Base-by-base conservation (phyloP, 176 grass and related monocot genomes). In the Chloris gayana region DNA sequence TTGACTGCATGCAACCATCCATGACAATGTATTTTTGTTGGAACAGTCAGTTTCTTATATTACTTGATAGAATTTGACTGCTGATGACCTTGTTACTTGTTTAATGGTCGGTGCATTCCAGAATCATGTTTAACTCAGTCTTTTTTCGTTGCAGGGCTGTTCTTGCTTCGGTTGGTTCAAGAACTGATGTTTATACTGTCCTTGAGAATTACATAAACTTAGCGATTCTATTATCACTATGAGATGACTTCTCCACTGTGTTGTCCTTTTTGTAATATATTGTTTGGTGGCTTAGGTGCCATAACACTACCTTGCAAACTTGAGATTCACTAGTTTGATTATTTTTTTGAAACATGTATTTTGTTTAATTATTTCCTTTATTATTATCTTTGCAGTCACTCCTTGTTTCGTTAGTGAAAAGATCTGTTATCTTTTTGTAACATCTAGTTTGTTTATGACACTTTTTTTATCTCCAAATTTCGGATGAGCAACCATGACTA, bases 161-260 rank as follows among this genome's bases (percentile, higher is more conserved):
- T 91, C 89, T 21, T 87, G 89, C 81, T 91, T 91, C 58, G 19
- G 89, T 66, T 91, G 88, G 88, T 76, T 86, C 75, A 80, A 45
- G 65, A 91, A 80, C 61, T 84, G 65, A 91, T 24, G 76, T 27
- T 15, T 30, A 58, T 67, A 47, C 21, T 39, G 7, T 22, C 58
- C 47, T 6, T 22, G 25, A 50, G 65, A 22, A 46, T 75, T 39
- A 26, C 59, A 74, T 78, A 17, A 63, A 62, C 73, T 37, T 61
- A 67, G 47, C 22, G 18, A 62, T 62, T 73, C 73, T 82, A 41
- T 75, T 81, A 67, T 81, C 83, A 51, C 73, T 69, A 15, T 78
- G 46, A 68, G 25, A 78, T 78, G 78, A 73, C 25, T 49, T 46
- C 67, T 13, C n/a, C 75, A 25, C 19, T 59, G 31, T 77, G 67